Percentiles rank a stretch among this genome's conserved stretches.
Evolutionary conservation across 345 rosid species (phyloP).

Genomic region (Murraya paniculata): DNA sequence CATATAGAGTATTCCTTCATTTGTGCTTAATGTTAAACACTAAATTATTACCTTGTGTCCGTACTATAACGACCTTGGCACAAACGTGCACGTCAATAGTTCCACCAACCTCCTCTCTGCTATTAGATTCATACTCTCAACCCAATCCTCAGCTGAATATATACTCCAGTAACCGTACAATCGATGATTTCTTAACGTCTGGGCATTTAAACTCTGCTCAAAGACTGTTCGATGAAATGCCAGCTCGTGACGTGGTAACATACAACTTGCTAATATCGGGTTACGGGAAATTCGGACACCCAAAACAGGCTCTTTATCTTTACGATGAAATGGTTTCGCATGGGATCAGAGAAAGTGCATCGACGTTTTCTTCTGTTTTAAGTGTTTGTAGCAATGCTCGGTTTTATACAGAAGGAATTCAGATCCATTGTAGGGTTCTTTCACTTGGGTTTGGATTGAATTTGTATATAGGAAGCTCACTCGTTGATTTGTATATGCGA

Average conservation of each 20-base stretch:
- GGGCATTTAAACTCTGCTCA: constrained; percentile 45
- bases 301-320: constrained; percentile 33
- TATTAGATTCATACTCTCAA: constrained; percentile 33
- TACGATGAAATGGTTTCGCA: constrained; percentile 51
- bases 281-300: constrained; percentile 36
- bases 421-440: constrained; percentile 68
- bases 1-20: not conserved
- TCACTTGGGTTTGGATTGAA: constrained; percentile 53
- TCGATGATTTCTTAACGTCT: constrained; percentile 40
- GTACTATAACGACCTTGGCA: constrained; percentile 32
- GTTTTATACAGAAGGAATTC: constrained; percentile 53
- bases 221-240: constrained; percentile 55
- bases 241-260: constrained; percentile 51
- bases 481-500: constrained; percentile 51
- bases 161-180: constrained; percentile 39
- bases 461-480: constrained; percentile 52
- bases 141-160: constrained; percentile 22
- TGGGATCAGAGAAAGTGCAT: constrained; percentile 60
- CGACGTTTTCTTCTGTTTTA: constrained; percentile 62
- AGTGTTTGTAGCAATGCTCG: constrained; percentile 50
- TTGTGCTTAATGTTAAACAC: constrained; percentile 31
- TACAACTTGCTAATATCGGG: constrained; percentile 71
- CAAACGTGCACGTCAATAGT: constrained; percentile 15
- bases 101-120: constrained; percentile 9
- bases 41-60: constrained; percentile 28